Conservation (phyloP, 2,329 filamentous ascomycete genomes). For the Botryosphaeria dothidea region DNA sequence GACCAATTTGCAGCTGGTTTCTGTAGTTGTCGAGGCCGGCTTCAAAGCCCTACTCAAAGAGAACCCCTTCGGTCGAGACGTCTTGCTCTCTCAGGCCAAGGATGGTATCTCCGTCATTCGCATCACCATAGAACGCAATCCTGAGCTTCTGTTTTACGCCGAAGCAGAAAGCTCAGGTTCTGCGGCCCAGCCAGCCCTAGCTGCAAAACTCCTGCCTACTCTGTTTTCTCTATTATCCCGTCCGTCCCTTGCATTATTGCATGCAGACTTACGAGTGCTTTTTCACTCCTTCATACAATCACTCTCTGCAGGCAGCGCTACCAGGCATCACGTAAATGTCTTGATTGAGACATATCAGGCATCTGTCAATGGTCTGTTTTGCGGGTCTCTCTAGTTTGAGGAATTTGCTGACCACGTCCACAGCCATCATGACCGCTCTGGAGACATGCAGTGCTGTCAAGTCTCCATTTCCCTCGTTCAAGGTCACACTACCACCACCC, state of each 20-base stretch:
- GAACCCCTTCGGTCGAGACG: slow-evolving; percentile 65
- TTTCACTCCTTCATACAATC: slow-evolving; percentile 39
- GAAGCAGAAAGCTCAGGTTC: slow-evolving; percentile 31
- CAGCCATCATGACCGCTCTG: slow-evolving; percentile 49
- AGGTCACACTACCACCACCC: slow-evolving; percentile 40
- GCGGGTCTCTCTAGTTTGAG: background rate
- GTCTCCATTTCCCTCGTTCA: slow-evolving; percentile 25
- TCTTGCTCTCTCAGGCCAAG: slow-evolving; percentile 60
- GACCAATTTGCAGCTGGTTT: slow-evolving; percentile 83
- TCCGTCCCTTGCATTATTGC: slow-evolving; percentile 43
- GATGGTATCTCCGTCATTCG: slow-evolving; percentile 78
- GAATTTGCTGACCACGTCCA: background rate
- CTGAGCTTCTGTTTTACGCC: slow-evolving; percentile 58
- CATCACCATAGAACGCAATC: slow-evolving; percentile 73
- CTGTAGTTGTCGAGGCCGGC: slow-evolving; percentile 78
- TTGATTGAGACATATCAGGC: slow-evolving; percentile 41
- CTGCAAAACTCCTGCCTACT: slow-evolving; percentile 56
- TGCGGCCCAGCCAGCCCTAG: slow-evolving; percentile 45
- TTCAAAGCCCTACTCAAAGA: slow-evolving; percentile 69
- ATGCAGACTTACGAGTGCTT: slow-evolving; percentile 37
- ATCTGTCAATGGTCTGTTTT: slow-evolving; percentile 41
- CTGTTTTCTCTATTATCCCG: slow-evolving; percentile 50
- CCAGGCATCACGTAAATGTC: slow-evolving; percentile 37
- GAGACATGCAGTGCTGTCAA: slow-evolving; percentile 34
- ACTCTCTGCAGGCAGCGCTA: slow-evolving; percentile 35